Percentiles rank a stretch among this genome's conserved stretches.
Conservation (phyloP, 1,284 basidiomycete genomes). For the Peniophora sp. region DNA sequence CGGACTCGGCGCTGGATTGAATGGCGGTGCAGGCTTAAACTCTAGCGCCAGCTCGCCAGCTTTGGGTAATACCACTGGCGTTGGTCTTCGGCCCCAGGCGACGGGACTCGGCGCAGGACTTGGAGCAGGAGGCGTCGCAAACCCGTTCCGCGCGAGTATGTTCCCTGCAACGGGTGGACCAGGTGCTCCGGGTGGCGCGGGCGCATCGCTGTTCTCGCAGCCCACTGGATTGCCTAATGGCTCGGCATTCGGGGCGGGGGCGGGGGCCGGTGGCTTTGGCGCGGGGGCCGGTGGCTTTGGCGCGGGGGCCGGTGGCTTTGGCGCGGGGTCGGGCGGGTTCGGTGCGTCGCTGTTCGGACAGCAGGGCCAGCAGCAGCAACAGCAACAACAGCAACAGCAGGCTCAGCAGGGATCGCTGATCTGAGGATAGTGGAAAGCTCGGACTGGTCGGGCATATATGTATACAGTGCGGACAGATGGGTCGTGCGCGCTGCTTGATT, state of each 20-base stretch:
- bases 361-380: neutral
- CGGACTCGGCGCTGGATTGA: constrained; percentile 7
- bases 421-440: neutral
- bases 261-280: neutral
- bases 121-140: constrained; percentile 40
- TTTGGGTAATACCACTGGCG: constrained; percentile 38
- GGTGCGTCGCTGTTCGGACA: neutral
- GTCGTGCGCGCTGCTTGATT: too few species aligned
- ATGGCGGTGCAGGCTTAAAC: constrained; percentile 7
- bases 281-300: neutral
- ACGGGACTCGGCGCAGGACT: constrained; percentile 46
- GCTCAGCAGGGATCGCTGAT: constrained; percentile 4
- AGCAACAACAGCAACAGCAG: constrained; percentile 4
- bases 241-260: neutral
- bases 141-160: constrained; percentile 63
- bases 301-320: neutral
- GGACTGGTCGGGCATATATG: too few species aligned
- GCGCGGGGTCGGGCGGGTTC: neutral
- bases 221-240: neutral
- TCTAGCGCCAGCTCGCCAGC: constrained; percentile 12
- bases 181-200: neutral
- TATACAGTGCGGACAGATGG: too few species aligned
- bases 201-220: neutral
- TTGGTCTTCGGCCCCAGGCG: constrained; percentile 64
- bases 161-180: constrained; percentile 16